Evolutionary conservation across 2,329 filamentous ascomycete genomes (phyloP).

Genomic region (Biscogniauxia mediterranea): DNA sequence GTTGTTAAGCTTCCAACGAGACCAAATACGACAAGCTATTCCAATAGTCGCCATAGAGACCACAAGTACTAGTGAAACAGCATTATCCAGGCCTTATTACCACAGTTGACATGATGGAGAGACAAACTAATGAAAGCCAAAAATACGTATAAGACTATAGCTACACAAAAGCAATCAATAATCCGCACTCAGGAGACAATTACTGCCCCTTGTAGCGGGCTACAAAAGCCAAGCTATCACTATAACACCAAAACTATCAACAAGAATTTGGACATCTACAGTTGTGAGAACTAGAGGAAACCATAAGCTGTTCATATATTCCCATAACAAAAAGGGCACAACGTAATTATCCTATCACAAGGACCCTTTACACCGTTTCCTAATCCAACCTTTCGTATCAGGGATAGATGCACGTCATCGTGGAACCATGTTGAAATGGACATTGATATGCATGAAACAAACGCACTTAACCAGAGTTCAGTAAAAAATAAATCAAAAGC

Average conservation of each 20-base stretch:
- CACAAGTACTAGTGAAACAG: slow-evolving; percentile 37
- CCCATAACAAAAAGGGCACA: slow-evolving; percentile 33
- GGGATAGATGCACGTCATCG: slow-evolving; percentile 12
- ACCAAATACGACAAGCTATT: slow-evolving; percentile 30
- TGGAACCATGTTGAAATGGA: slow-evolving; percentile 4
- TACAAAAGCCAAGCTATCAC: slow-evolving; percentile 37
- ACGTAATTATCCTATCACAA: slow-evolving; percentile 35
- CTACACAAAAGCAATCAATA: slow-evolving; percentile 33
- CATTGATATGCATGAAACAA: slow-evolving; percentile 11
- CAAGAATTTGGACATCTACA: slow-evolving; percentile 30
- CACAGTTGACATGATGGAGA: not conserved
- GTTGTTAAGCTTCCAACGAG: not conserved
- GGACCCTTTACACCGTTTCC: slow-evolving; percentile 15
- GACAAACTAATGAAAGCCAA: slow-evolving; percentile 9
- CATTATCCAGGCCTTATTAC: slow-evolving; percentile 25
- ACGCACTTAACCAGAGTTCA: not conserved
- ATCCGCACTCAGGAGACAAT: slow-evolving; percentile 34
- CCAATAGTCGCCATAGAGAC: slow-evolving; percentile 38
- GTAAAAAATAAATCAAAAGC: slow-evolving; percentile 11
- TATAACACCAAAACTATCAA: slow-evolving; percentile 32
- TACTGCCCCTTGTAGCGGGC: slow-evolving; percentile 34
- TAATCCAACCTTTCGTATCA: slow-evolving; percentile 14
- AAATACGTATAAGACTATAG: slow-evolving; percentile 24
- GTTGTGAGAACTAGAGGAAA: slow-evolving; percentile 31
- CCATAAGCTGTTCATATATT: slow-evolving; percentile 33